Conservation (phyloP, 2,329 filamentous ascomycete genomes). For the Scedosporium boydii region DNA sequence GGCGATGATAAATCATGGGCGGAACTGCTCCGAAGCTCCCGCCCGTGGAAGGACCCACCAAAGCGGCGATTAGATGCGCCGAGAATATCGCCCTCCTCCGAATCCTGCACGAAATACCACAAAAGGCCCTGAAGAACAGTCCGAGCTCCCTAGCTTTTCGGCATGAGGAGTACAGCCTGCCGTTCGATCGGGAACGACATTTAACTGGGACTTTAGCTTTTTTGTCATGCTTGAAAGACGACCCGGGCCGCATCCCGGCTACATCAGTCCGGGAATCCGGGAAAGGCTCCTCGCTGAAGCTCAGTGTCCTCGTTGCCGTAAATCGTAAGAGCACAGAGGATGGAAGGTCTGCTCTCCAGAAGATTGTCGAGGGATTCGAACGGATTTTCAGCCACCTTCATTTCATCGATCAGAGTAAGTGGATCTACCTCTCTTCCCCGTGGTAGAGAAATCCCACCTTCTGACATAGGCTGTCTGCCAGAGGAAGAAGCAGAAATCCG, state of each 20-base stretch:
- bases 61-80: slow-evolving; percentile 10
- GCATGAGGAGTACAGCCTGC: slow-evolving; percentile 15
- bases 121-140: slow-evolving; percentile 11
- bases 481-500: not conserved
- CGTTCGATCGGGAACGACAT: slow-evolving; percentile 22
- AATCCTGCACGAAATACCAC: slow-evolving; percentile 17
- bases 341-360: not conserved
- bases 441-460: not conserved
- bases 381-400: not conserved
- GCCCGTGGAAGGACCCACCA: too few relatives aligned
- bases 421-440: too few relatives aligned
- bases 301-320: not conserved
- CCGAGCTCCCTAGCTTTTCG: slow-evolving; percentile 2
- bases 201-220: slow-evolving; percentile 22
- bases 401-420: not conserved
- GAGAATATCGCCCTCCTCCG: slow-evolving; percentile 18
- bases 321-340: not conserved
- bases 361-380: not conserved
- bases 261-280: slow-evolving; percentile 19
- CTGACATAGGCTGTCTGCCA: not conserved
- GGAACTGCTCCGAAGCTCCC: too few relatives aligned
- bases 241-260: slow-evolving; percentile 22
- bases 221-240: slow-evolving; percentile 19
- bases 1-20: too few relatives aligned
- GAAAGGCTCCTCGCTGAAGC: not conserved